Evolutionary conservation across 2,329 filamentous ascomycete genomes (phyloP), one percentile per base, ranked within the genome.

Genomic region (Fusarium duplospermum): DNA sequence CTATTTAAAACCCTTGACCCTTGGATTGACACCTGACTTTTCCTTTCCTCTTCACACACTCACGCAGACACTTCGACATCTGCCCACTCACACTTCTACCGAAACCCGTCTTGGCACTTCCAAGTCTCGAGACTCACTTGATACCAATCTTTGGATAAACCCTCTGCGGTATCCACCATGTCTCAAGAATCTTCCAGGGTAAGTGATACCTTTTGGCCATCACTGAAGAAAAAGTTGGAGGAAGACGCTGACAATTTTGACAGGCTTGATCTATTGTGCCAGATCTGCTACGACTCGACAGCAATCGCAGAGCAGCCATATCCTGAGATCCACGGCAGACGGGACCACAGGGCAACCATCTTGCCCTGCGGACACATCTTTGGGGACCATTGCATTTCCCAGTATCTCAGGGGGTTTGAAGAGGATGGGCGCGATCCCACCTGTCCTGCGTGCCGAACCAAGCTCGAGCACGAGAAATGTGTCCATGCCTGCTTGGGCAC

Each of bases 291-390:
- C 2, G n/a, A 63, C 4, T 2, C 24, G 10, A 54, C 64, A 8
- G 24, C 36, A 3, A 20, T 72, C n/a, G 47, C 10, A 29, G 11
- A 18, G 27, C 6, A 4, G 18, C 47, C 18, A 14, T 54, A 54
- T 20, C 4, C 6, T n/a, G n/a, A 6, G 11, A 11, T 31, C 6
- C 10, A 13, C 10, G 18, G 11, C 11, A 6, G 36, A 11, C 22
- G 16, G 14, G 27, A 14, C 13, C 45, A 61, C 1, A 20, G 22
- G 29, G 66, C 66, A 0, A 36, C 5, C 11, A 33, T 71, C 5
- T 20, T 74, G 0, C 36, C 59, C 13, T 71, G 71, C 6, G 66
- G 54, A 0, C 71, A 74, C 11, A 74, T 73, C 1, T 47, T 74
- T n/a, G 71, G 71, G 2, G n/a, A 31, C 16, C 11, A n/a, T 0